Evolutionary conservation across 495 filamentous ascomycete genomes (phyloP).

Genomic region (Baudoinia panamericana): DNA sequence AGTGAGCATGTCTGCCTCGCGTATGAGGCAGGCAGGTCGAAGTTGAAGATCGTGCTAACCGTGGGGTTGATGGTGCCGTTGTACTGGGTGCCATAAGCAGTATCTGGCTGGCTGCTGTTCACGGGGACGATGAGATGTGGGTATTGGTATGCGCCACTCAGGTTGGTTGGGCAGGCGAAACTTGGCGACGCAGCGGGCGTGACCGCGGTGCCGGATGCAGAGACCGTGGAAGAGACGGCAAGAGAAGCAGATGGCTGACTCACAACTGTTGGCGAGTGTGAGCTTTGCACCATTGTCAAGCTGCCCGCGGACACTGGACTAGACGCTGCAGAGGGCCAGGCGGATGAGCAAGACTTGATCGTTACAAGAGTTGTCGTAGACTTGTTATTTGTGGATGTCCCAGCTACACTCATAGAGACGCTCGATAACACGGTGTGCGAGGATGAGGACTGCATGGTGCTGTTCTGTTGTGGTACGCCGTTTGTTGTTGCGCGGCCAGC

Average conservation of each 20-base stretch:
- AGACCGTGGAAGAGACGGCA: too few relatives aligned
- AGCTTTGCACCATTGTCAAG: too few relatives aligned
- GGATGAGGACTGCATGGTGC: too few relatives aligned
- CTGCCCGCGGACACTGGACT: too few relatives aligned
- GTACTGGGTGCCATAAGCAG: conserved; percentile 22
- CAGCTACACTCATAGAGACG: background rate
- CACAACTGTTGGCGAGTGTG: too few relatives aligned
- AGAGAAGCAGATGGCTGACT: too few relatives aligned
- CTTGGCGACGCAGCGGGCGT: background rate
- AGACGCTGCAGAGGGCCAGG: background rate
- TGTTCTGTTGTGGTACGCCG: too few relatives aligned
- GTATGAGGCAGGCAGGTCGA: conserved; percentile 22
- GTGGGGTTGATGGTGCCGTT: conserved; percentile 18
- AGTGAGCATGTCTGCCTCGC: conserved; percentile 26
- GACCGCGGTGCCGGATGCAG: background rate
- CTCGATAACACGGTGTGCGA: too few relatives aligned
- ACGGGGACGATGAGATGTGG: conserved; percentile 58
- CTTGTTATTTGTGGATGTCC: background rate
- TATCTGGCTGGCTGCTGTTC: conserved; percentile 41
- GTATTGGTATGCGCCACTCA: conserved; percentile 42
- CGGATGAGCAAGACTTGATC: background rate
- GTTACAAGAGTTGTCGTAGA: conserved; percentile 6
- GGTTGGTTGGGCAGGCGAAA: conserved; percentile 36
- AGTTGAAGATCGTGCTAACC: conserved; percentile 27
- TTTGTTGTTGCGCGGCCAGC: too few relatives aligned